Conservation (phyloP, 441 rosid species). For the Populus hybrid region DNA sequence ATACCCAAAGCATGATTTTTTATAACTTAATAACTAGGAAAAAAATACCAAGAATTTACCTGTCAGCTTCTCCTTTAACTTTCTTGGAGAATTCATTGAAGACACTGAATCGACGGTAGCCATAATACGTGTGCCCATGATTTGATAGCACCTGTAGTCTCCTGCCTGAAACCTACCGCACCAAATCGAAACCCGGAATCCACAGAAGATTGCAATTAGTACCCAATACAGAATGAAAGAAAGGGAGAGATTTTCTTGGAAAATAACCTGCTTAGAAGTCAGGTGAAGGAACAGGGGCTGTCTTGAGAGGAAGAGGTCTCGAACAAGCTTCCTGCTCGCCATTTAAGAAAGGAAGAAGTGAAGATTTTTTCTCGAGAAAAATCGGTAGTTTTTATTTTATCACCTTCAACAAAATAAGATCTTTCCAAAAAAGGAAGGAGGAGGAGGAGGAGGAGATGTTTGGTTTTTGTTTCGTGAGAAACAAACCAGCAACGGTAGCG, state of each 20-base stretch:
- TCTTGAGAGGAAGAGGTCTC: constrained; percentile 55
- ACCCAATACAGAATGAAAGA: constrained; percentile 1
- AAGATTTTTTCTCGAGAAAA: neutral
- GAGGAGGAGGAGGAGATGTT: neutral
- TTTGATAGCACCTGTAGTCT: constrained; percentile 31
- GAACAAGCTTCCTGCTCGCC: constrained; percentile 79
- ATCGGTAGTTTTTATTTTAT: neutral
- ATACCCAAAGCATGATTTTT: neutral
- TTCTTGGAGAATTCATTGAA: constrained; percentile 71
- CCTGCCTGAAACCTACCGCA: constrained; percentile 35
- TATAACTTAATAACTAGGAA: neutral
- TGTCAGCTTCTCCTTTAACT: constrained; percentile 66
- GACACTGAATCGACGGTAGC: constrained; percentile 55
- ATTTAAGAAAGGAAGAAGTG: constrained; percentile 20
- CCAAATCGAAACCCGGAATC: constrained; percentile 13
- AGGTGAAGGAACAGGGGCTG: constrained; percentile 38
- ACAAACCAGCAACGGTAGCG: constrained; percentile 4
- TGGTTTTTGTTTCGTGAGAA: constrained; percentile 14
- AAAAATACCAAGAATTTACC: constrained; percentile 32
- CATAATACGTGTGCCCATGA: constrained; percentile 14
- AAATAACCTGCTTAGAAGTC: constrained; percentile 42
- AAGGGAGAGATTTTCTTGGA: neutral
- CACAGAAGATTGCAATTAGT: neutral
- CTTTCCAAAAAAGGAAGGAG: neutral
- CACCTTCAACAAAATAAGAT: neutral